A percentile compares a stretch with the other conserved stretches of the same genome.
phyloP scores from a whole-genome alignment of 306 rosid genomes.

The Pyrus betulifolia region DNA sequence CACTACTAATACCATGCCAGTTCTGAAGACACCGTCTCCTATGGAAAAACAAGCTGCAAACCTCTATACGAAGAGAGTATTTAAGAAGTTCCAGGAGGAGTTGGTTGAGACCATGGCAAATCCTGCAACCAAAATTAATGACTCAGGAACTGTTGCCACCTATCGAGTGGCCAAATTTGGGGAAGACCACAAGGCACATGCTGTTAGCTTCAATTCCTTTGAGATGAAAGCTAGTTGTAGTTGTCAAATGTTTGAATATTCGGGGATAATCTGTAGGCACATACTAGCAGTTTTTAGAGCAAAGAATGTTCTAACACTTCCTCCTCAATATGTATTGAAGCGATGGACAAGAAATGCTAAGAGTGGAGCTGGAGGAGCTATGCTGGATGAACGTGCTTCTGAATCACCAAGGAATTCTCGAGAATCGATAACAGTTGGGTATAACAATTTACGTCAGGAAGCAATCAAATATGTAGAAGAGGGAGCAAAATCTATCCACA shows the following conservation, averaged over 20 bases:
- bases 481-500: conserved; percentile 79
- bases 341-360: conserved; percentile 88
- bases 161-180: conserved; percentile 83
- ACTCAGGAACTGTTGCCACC: conserved; percentile 65
- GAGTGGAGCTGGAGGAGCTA: conserved; percentile 49
- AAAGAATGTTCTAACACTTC: conserved; percentile 79
- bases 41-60: conserved; percentile 91
- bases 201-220: conserved; percentile 52
- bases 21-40: conserved; percentile 79
- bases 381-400: conserved; percentile 40
- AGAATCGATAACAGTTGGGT: conserved; percentile 52
- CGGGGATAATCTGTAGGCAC: conserved; percentile 86
- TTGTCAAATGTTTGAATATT: conserved; percentile 82
- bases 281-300: conserved; percentile 74
- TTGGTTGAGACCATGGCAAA: conserved; percentile 87
- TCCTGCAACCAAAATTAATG: conserved; percentile 74
- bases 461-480: conserved; percentile 85
- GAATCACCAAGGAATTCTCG: conserved; percentile 41
- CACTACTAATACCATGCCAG: conserved; percentile 47
- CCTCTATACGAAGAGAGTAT: conserved; percentile 69
- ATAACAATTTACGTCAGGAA: conserved; percentile 75
- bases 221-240: conserved; percentile 83
- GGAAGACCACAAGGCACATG: conserved; percentile 60
- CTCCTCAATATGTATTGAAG: conserved; percentile 66
- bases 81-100: conserved; percentile 81